Evolutionary conservation across 441 rosid genomes (phyloP).

Genomic region (Hura crepitans): DNA sequence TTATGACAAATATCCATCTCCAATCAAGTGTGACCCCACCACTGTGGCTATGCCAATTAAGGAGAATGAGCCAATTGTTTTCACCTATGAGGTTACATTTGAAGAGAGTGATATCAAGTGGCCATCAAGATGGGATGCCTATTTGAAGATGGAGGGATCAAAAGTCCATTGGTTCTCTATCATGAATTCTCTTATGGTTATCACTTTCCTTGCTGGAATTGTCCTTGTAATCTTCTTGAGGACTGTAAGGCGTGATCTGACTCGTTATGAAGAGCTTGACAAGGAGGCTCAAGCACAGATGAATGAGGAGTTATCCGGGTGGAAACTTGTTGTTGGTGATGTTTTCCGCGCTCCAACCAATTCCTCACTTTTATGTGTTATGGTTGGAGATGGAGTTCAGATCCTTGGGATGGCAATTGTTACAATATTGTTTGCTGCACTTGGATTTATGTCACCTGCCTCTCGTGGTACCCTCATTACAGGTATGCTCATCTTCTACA

Average conservation of each 20-base stretch:
- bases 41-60: slow-evolving; percentile 60
- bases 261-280: slow-evolving; percentile 69
- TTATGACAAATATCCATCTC: slow-evolving; percentile 51
- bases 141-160: slow-evolving; percentile 83
- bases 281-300: slow-evolving; percentile 72
- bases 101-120: slow-evolving; percentile 70
- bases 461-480: slow-evolving; percentile 65
- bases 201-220: slow-evolving; percentile 69
- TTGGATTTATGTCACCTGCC: slow-evolving; percentile 77
- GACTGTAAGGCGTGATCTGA: slow-evolving; percentile 63
- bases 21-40: slow-evolving; percentile 66
- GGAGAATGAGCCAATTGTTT: slow-evolving; percentile 69
- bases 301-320: slow-evolving; percentile 77
- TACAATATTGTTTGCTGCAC: slow-evolving; percentile 66
- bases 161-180: slow-evolving; percentile 81
- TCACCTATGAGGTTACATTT: slow-evolving; percentile 67
- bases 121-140: slow-evolving; percentile 92
- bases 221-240: slow-evolving; percentile 74
- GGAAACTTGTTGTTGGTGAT: slow-evolving; percentile 82
- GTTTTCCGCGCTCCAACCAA: slow-evolving; percentile 69
- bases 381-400: slow-evolving; percentile 83
- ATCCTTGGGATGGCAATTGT: slow-evolving; percentile 70
- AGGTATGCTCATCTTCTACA: slow-evolving; percentile 70
- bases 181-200: slow-evolving; percentile 67
- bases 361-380: slow-evolving; percentile 57